These are phyloP conservation scores for Bacterosira constricta DNA, from an alignment of 108 stramenopile species.

Conservation along the genomic window DNA sequence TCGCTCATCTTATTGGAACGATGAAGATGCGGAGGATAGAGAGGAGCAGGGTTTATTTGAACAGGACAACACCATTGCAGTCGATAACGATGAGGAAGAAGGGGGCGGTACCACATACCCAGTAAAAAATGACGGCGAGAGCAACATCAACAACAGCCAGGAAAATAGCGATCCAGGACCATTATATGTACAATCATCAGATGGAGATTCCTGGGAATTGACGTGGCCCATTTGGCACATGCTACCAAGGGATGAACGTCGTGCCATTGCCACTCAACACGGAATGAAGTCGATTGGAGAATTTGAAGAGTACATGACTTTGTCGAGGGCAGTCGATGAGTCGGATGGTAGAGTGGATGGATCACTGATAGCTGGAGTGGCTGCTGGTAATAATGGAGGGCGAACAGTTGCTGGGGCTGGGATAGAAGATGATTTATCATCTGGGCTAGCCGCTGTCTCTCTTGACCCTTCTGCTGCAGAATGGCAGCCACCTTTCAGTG, in stretches of 20 bases:
- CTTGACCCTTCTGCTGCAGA: not conserved
- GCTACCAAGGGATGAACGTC: slow-evolving; percentile 72
- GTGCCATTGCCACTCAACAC: slow-evolving; percentile 65
- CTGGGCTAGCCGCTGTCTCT: not conserved
- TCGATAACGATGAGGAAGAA: slow-evolving; percentile 1
- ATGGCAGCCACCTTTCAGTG: slow-evolving; percentile 28
- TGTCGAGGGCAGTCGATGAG: slow-evolving; percentile 58
- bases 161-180: slow-evolving; percentile 10
- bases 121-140: not conserved
- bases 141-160: not conserved
- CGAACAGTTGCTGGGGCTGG: not conserved
- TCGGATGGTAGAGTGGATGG: slow-evolving; percentile 29
- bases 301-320: slow-evolving; percentile 79
- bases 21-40: slow-evolving; percentile 34
- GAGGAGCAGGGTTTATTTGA: slow-evolving; percentile 44
- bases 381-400: not conserved
- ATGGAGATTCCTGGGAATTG: slow-evolving; percentile 66
- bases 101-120: not conserved
- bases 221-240: slow-evolving; percentile 89
- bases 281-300: slow-evolving; percentile 83
- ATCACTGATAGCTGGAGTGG: slow-evolving; percentile 8
- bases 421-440: not conserved
- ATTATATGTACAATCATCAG: slow-evolving; percentile 36
- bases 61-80: slow-evolving; percentile 14
- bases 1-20: not conserved